Evolutionary conservation across 805 yeast species (phyloP), one percentile per base, ranked within the genome.

Genomic region (Priceomyces medius): DNA sequence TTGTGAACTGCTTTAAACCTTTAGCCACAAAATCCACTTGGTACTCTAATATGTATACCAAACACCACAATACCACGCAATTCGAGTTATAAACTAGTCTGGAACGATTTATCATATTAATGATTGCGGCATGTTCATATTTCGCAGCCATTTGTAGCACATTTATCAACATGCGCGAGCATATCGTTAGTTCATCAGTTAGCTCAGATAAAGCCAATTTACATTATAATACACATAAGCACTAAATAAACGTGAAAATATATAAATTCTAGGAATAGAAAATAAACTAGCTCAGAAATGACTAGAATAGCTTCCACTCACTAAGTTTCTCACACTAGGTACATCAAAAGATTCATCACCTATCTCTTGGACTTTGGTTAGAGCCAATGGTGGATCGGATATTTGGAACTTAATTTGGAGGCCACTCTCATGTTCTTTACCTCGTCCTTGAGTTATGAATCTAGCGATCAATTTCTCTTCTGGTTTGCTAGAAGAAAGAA

Each of bases 391-490:
- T 20, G 71, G 59, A 24, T 62, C 57, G 23, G 75, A 74, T 27
- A 81, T 74, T 23, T 65, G 63, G 45, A 84, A 86, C 58, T 83
- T 79, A 33, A 85, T 66, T 53, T 81, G 84, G 38, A 88, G 80
- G 31, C 96, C 96, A 21, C 80, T 71, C 12, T 80, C 80, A 17
- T 83, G 74, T 62, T 88, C 97, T n/a, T 64, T 63, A 6, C 85
- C 95, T 31, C 63, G 58, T 3, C 85, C 84, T 31, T 77, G 78
- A 3, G 97, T 91, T 59, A 83, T 68, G 56, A 91, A 88, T 64
- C 97, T 81, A 13, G 95, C 96, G 55, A 91, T 81, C 33, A 90
- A 72, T 54, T 85, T 80, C 53, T 83, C 83, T 49, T 85, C 89
- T 5, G 62, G 61, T 17, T 47, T 43, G n/a, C 51, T 66, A 10